Evolutionary conservation across 768 basidiomycete species (phyloP).

Genomic region (Brasilioporus rufonigricans): DNA sequence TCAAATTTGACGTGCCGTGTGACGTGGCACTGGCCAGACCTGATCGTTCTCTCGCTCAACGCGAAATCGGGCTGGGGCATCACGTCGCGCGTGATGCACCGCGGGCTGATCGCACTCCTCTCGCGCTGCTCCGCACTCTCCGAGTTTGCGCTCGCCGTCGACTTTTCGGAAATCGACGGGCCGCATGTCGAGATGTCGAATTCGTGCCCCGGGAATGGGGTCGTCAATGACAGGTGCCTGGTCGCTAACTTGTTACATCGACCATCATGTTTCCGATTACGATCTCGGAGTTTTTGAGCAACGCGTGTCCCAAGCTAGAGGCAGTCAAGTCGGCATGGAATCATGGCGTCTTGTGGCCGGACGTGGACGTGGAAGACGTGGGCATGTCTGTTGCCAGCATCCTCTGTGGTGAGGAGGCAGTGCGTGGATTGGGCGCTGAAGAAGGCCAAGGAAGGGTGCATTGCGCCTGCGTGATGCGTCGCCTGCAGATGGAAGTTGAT

Average conservation of each 20-base stretch:
- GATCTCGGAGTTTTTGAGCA: slow-evolving; percentile 27
- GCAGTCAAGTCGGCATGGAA: slow-evolving; percentile 15
- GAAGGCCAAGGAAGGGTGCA: background rate
- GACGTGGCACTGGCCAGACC: slow-evolving; percentile 22
- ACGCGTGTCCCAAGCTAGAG: slow-evolving; percentile 20
- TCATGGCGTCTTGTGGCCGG: background rate
- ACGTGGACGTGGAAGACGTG: slow-evolving; percentile 6
- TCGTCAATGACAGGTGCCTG: slow-evolving; percentile 5
- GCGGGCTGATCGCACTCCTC: slow-evolving; percentile 23
- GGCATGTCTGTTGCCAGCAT: slow-evolving; percentile 20
- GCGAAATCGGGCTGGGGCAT: slow-evolving; percentile 18
- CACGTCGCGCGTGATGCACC: slow-evolving; percentile 17
- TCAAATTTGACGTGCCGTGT: slow-evolving; percentile 22
- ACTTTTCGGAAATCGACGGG: slow-evolving; percentile 20
- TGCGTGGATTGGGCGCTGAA: slow-evolving; percentile 5
- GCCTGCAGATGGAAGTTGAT: background rate
- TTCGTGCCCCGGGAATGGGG: slow-evolving; percentile 8
- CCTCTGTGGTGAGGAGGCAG: slow-evolving; percentile 20
- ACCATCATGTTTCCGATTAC: slow-evolving; percentile 14
- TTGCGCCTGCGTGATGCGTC: background rate
- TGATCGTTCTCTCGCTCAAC: slow-evolving; percentile 17
- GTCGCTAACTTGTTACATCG: slow-evolving; percentile 20
- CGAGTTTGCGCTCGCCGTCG: slow-evolving; percentile 19
- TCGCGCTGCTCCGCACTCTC: slow-evolving; percentile 4
- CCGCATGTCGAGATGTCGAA: background rate